phyloP scores from a whole-genome alignment of 257 asterid genomes.

The Galeopsis tetrahit region DNA sequence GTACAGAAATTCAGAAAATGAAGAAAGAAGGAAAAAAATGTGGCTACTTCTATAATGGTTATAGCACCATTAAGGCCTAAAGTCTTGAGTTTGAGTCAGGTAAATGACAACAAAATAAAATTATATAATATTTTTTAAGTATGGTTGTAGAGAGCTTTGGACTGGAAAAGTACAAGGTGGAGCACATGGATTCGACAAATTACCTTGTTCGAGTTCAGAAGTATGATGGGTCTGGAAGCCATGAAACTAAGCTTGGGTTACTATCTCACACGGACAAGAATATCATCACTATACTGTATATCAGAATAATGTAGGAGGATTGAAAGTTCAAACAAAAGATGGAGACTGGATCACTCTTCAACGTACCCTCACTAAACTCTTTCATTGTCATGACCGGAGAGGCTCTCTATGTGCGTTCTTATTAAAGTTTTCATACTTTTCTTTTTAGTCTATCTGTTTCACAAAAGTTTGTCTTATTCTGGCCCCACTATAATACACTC shows the following conservation, averaged over 20 bases:
- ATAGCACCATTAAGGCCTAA: no score
- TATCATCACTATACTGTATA: constrained; percentile 45
- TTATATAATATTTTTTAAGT: no score
- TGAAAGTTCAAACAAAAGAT: constrained; percentile 50
- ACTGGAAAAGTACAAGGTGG: constrained; percentile 48
- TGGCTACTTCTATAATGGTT: no score
- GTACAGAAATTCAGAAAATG: no score
- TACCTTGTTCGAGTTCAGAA: constrained; percentile 55
- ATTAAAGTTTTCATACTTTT: no score
- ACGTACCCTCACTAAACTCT: constrained; percentile 43
- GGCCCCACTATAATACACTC: no score
- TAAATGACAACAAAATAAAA: no score
- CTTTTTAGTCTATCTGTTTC: no score
- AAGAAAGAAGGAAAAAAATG: no score
- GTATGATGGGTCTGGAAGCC: constrained; percentile 49
- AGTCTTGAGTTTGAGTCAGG: no score
- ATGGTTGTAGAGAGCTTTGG: constrained; percentile 59
- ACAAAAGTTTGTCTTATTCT: no score
- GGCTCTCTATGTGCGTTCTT: constrained; percentile 43
- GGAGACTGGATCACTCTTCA: constrained; percentile 53
- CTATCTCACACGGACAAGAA: constrained; percentile 56
- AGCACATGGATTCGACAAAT: constrained; percentile 52
- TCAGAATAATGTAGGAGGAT: constrained; percentile 44
- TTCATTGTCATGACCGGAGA: constrained; percentile 61
- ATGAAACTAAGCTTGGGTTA: constrained; percentile 44